Conservation (phyloP, 257 asterid genomes). For the Solanum tarijense region DNA sequence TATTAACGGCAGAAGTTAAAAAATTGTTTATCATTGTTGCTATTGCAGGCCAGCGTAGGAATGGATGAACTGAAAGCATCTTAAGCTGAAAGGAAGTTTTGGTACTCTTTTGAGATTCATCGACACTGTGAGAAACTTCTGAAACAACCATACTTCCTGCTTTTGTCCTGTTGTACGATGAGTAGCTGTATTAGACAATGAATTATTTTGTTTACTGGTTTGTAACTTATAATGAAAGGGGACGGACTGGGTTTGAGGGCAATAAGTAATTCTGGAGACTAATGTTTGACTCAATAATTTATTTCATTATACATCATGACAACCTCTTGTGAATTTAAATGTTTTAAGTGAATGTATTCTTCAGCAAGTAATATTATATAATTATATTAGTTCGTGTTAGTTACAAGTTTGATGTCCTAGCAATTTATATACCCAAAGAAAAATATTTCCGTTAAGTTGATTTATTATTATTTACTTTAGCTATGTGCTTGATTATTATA, state of each 20-base stretch:
- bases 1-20: not conserved
- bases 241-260: not conserved
- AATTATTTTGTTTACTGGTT: not conserved
- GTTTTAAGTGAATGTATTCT: not conserved
- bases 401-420: not conserved
- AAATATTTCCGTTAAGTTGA: not conserved
- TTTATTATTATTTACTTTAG: not conserved
- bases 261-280: not conserved
- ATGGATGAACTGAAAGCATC: conserved; percentile 92
- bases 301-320: not conserved
- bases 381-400: not conserved
- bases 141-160: not conserved
- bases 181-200: not conserved
- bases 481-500: not conserved
- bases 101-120: not conserved
- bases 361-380: not conserved
- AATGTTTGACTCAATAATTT: not conserved
- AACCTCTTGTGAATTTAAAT: not conserved
- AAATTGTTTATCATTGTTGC: not conserved
- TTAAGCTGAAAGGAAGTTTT: conserved; percentile 19
- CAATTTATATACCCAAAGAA: not conserved
- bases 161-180: not conserved
- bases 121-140: not conserved
- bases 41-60: conserved; percentile 81
- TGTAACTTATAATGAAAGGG: not conserved